Evolutionary conservation across 2,329 filamentous ascomycete genomes (phyloP).

Genomic region (Hirsutella thompsonii): DNA sequence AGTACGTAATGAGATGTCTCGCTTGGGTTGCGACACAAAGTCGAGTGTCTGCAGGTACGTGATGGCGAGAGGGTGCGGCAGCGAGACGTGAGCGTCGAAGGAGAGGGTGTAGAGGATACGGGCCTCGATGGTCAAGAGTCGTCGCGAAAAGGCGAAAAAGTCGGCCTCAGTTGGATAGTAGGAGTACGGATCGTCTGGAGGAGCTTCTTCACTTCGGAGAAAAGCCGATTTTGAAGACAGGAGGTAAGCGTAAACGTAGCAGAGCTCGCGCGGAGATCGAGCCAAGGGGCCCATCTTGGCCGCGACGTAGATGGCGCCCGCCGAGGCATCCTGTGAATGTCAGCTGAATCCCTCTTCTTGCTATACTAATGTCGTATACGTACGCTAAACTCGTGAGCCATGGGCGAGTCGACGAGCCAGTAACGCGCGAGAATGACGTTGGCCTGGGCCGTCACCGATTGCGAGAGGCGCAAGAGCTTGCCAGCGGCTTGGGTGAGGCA

Average conservation of each 20-base stretch:
- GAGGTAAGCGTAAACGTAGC: constrained; percentile 78
- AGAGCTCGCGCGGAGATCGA: constrained; percentile 63
- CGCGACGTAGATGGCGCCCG: constrained; percentile 67
- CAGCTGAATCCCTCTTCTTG: neutral
- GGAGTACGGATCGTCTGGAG: constrained; percentile 29
- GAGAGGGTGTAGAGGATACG: constrained; percentile 62
- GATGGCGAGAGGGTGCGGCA: constrained; percentile 76
- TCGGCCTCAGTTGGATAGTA: constrained; percentile 63
- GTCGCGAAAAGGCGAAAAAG: constrained; percentile 51
- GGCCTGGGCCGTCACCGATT: constrained; percentile 75
- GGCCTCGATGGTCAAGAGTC: constrained; percentile 62
- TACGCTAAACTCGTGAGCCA: constrained; percentile 45
- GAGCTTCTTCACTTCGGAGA: constrained; percentile 25
- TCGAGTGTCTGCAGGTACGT: constrained; percentile 89
- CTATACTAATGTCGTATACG: constrained; percentile 4
- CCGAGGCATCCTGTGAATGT: constrained; percentile 56
- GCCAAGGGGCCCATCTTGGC: constrained; percentile 72
- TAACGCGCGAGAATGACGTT: constrained; percentile 73
- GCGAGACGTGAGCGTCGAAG: constrained; percentile 73
- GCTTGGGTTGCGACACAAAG: constrained; percentile 34
- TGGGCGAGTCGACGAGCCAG: constrained; percentile 51
- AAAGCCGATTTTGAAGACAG: constrained; percentile 47
- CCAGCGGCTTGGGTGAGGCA: constrained; percentile 67
- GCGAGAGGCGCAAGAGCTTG: constrained; percentile 69
- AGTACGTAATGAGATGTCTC: constrained; percentile 48